Evolutionary conservation across 768 basidiomycete species (phyloP).

Genomic region (Termitomyces sp.): DNA sequence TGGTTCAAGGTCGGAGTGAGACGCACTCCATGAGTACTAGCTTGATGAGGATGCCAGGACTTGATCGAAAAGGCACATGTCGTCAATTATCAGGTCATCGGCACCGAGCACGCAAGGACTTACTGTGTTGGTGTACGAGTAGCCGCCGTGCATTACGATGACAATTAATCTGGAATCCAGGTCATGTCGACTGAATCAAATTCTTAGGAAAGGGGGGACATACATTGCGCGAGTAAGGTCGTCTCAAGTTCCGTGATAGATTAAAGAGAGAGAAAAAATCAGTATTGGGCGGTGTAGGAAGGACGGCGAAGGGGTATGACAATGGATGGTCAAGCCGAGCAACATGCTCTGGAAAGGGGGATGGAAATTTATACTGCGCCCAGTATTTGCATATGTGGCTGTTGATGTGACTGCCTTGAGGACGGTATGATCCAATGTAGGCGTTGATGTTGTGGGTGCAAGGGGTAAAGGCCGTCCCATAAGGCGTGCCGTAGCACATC

Average conservation of each 20-base stretch:
- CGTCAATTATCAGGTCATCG: background rate
- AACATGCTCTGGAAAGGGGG: background rate
- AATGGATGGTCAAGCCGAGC: background rate
- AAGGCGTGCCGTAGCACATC: background rate
- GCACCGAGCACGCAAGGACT: background rate
- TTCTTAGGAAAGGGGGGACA: background rate
- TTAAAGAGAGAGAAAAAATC: background rate
- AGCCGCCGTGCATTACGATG: background rate
- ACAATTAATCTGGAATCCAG: background rate
- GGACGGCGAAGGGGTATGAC: background rate
- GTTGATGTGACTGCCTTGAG: background rate
- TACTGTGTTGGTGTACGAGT: background rate
- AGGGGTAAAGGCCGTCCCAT: background rate
- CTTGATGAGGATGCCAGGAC: background rate
- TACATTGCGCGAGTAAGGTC: background rate
- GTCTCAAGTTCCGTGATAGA: background rate
- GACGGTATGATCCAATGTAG: background rate
- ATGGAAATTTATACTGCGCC: background rate
- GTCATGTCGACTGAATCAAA: no score
- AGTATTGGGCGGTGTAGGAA: background rate
- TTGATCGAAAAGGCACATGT: background rate
- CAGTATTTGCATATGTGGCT: background rate
- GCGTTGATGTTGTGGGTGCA: slow-evolving; percentile 1
- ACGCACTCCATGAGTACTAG: background rate
- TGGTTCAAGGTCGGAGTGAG: background rate